Conservation (phyloP, 1,139 yeast species). For the Nakaseomyces glabratus region DNA sequence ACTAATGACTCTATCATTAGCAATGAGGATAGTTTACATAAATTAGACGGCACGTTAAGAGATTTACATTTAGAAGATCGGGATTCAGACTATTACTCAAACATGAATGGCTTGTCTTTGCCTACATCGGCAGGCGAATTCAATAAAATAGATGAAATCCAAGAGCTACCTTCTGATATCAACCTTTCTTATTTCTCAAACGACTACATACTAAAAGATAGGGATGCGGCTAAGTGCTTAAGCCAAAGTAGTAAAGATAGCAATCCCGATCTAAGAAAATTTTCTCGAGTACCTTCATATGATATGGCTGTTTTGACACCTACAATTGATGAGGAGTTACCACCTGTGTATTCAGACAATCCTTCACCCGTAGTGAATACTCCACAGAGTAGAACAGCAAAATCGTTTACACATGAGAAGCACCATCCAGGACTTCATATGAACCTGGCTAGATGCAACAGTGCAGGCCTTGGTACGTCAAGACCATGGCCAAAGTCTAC, state of each 20-base stretch:
- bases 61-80: not conserved
- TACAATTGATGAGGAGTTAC: slow-evolving; percentile 2
- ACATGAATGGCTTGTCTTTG: not conserved
- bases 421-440: too few species aligned
- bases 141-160: not conserved
- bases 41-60: slow-evolving; percentile 1
- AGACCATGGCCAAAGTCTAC: too few species aligned
- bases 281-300: slow-evolving; percentile 4
- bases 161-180: too few species aligned
- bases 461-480: too few species aligned
- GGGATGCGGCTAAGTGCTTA: too few species aligned
- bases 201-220: too few species aligned
- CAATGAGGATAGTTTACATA: slow-evolving; percentile 2
- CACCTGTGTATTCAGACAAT: not conserved
- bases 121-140: slow-evolving; percentile 5
- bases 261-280: not conserved
- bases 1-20: not conserved
- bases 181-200: too few species aligned
- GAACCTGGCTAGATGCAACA: too few species aligned
- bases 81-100: not conserved
- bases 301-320: slow-evolving; percentile 3
- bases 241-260: too few species aligned
- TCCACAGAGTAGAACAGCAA: not conserved
- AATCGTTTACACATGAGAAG: not conserved
- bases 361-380: not conserved